Conservation (phyloP, 352 stramenopile species). For the Hyaloperonospora brassicae region DNA sequence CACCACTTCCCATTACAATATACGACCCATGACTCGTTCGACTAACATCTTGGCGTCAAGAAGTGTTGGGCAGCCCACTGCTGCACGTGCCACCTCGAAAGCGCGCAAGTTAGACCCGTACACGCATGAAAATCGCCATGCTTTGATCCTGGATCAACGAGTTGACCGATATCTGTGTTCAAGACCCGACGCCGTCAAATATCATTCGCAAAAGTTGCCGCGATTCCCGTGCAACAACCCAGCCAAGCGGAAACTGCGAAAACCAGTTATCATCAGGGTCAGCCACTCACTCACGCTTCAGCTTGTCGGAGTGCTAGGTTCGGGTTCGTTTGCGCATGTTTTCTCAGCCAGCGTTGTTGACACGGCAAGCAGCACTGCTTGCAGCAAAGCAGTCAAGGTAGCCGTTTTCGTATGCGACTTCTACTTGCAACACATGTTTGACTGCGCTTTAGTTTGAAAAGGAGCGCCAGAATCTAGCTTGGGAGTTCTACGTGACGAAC, state of each 20-base stretch:
- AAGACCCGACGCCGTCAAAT: constrained; percentile 36
- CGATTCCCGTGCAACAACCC: constrained; percentile 36
- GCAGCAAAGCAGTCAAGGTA: constrained; percentile 63
- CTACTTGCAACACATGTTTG: constrained; percentile 4
- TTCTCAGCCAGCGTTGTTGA: constrained; percentile 46
- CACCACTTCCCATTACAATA: constrained; percentile 14
- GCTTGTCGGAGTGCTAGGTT: constrained; percentile 51
- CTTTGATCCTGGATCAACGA: constrained; percentile 32
- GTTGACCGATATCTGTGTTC: constrained; percentile 43
- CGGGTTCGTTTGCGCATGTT: constrained; percentile 67
- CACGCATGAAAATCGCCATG: constrained; percentile 34
- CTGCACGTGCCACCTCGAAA: background rate
- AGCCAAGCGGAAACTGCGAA: constrained; percentile 51
- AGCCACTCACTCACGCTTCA: constrained; percentile 30
- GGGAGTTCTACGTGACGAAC: constrained; percentile 73
- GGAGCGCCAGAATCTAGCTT: constrained; percentile 54
- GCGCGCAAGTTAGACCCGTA: constrained; percentile 43
- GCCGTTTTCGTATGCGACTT: constrained; percentile 1
- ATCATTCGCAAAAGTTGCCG: constrained; percentile 47
- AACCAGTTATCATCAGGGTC: constrained; percentile 31
- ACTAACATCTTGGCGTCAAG: constrained; percentile 23
- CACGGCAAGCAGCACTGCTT: constrained; percentile 12
- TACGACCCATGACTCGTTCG: constrained; percentile 4
- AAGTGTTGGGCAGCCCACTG: constrained; percentile 9
- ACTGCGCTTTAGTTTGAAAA: constrained; percentile 52